Evolutionary conservation across 2,329 filamentous ascomycete genomes (phyloP).

Genomic region (Alternaria tenuissima): DNA sequence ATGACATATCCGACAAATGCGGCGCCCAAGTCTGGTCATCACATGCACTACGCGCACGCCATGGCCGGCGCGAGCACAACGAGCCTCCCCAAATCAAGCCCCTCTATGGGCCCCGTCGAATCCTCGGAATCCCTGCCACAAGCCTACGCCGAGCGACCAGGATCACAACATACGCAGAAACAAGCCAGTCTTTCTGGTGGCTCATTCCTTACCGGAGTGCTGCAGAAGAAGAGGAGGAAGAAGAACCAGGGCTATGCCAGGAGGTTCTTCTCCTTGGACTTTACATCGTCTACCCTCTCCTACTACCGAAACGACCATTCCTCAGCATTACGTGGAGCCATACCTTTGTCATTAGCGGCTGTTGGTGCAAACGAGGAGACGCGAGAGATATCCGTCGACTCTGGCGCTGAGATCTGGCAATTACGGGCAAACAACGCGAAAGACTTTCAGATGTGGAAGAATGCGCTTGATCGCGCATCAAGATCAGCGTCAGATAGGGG

Average conservation of each 20-base stretch:
- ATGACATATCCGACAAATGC: conserved; percentile 89
- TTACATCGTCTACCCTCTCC: conserved; percentile 89
- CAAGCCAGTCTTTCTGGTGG: conserved; percentile 30
- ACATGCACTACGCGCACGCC: conserved; percentile 68
- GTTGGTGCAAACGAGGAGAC: conserved; percentile 88
- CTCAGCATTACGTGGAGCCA: conserved; percentile 87
- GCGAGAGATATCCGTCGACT: conserved; percentile 94
- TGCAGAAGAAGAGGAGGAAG: conserved; percentile 92
- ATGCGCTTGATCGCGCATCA: conserved; percentile 83
- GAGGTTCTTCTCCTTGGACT: conserved; percentile 95
- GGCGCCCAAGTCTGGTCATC: conserved; percentile 76
- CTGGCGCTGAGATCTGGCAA: conserved; percentile 97
- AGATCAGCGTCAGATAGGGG: conserved; percentile 52
- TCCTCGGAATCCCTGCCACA: conserved; percentile 61
- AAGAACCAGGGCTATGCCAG: conserved; percentile 92
- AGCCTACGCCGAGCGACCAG: conserved; percentile 51
- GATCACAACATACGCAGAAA: conserved; percentile 45
- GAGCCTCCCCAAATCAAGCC: conserved; percentile 53
- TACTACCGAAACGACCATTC: conserved; percentile 97
- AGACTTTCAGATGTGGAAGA: conserved; percentile 89
- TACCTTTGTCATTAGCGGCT: conserved; percentile 88
- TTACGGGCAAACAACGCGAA: conserved; percentile 80
- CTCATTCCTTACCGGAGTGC: conserved; percentile 80
- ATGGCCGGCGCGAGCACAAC: conserved; percentile 58
- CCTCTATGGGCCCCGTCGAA: conserved; percentile 53